phyloP scores from a whole-genome alignment of 139 green algal genomes.

The Marvania coccoides region DNA sequence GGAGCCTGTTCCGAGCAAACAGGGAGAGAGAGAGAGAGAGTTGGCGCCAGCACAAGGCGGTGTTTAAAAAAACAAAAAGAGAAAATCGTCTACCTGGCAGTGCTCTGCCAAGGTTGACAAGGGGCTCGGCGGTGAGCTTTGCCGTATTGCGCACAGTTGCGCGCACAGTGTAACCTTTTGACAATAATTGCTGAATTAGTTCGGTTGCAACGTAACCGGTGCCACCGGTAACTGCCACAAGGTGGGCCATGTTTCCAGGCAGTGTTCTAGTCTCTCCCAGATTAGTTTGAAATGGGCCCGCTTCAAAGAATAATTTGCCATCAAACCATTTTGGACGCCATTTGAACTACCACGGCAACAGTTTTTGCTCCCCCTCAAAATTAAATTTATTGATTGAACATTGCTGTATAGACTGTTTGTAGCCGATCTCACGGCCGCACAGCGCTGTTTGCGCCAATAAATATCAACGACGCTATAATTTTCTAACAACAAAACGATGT shows the following conservation, averaged over 20 bases:
- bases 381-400: too few species aligned
- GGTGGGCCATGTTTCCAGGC: slow-evolving; percentile 1
- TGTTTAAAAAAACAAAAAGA: not conserved
- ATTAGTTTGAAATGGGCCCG: too few species aligned
- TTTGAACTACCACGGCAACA: too few species aligned
- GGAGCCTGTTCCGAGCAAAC: not conserved
- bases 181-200: slow-evolving; percentile 40
- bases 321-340: too few species aligned
- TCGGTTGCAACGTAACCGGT: slow-evolving; percentile 34
- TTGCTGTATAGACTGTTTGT: too few species aligned
- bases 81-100: slow-evolving; percentile 17
- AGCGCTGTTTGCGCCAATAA: too few species aligned
- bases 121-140: slow-evolving; percentile 4
- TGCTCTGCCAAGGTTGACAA: slow-evolving; percentile 18
- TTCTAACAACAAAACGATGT: too few species aligned
- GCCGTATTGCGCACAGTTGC: slow-evolving; percentile 27
- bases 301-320: too few species aligned
- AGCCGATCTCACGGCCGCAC: too few species aligned
- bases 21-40: not conserved
- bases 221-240: slow-evolving; percentile 34
- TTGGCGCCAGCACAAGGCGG: not conserved
- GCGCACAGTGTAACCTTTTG: slow-evolving; percentile 36
- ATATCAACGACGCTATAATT: too few species aligned
- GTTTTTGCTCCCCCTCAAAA: too few species aligned
- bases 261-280: not conserved